phyloP scores from a whole-genome alignment of 1,284 basidiomycete genomes.

The Ceratobasidium sp. region DNA sequence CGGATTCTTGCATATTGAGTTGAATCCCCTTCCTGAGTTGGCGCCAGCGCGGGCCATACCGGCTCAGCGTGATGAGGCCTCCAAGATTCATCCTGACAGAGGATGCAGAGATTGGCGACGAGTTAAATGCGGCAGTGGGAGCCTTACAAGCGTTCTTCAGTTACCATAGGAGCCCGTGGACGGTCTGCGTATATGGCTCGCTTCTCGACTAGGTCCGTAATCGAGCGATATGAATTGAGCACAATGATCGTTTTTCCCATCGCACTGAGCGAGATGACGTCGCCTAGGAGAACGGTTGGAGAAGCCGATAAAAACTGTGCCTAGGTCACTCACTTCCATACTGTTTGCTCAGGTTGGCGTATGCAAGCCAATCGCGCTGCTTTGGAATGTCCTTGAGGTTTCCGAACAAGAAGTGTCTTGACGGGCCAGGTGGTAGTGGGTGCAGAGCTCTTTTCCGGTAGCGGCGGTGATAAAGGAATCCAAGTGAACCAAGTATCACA shows the following conservation, averaged over 20 bases:
- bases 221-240: slow-evolving; percentile 60
- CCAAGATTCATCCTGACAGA: slow-evolving; percentile 21
- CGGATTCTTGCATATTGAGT: slow-evolving; percentile 31
- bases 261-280: slow-evolving; percentile 63
- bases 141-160: slow-evolving; percentile 14
- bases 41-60: slow-evolving; percentile 37
- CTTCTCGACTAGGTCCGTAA: slow-evolving; percentile 61
- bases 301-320: background rate
- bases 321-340: background rate
- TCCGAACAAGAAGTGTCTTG: slow-evolving; percentile 18
- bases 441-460: background rate
- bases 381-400: slow-evolving; percentile 26
- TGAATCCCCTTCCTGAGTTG: slow-evolving; percentile 32
- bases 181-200: slow-evolving; percentile 60
- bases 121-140: background rate
- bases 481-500: background rate
- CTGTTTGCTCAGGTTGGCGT: slow-evolving; percentile 14
- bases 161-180: slow-evolving; percentile 48
- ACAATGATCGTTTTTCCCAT: slow-evolving; percentile 63
- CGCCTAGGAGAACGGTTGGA: background rate
- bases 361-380: slow-evolving; percentile 28
- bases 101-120: background rate
- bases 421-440: slow-evolving; percentile 28
- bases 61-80: slow-evolving; percentile 2
- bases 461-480: background rate